Conservation (phyloP, 2,329 filamentous ascomycete species). For the Paracamarosporium sp. region DNA sequence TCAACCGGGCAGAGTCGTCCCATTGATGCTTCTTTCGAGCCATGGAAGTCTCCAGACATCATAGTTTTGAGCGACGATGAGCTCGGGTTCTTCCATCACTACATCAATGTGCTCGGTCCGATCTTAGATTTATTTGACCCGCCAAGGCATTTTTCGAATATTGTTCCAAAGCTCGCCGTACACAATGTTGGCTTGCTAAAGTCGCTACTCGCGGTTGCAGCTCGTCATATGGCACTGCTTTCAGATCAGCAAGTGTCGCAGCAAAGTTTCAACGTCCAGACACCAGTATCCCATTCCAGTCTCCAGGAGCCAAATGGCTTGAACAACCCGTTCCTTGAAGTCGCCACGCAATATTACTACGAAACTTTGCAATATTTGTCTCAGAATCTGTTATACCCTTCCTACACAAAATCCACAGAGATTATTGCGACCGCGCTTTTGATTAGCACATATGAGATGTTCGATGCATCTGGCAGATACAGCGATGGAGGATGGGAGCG, state of each 20-base stretch:
- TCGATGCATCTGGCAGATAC: slow-evolving; percentile 59
- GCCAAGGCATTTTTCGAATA: slow-evolving; percentile 45
- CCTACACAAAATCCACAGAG: slow-evolving; percentile 65
- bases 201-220: slow-evolving; percentile 63
- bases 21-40: slow-evolving; percentile 18
- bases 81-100: slow-evolving; percentile 48
- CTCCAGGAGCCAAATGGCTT: slow-evolving; percentile 17
- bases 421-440: slow-evolving; percentile 66
- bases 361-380: slow-evolving; percentile 69
- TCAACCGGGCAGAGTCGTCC: slow-evolving; percentile 10
- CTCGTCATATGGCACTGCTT: slow-evolving; percentile 58
- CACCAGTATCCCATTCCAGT: slow-evolving; percentile 13
- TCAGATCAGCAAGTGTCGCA: slow-evolving; percentile 26
- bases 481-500: slow-evolving; percentile 62
- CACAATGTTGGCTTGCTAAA: slow-evolving; percentile 65
- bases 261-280: slow-evolving; percentile 37
- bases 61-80: slow-evolving; percentile 45
- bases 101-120: slow-evolving; percentile 44
- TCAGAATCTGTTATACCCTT: slow-evolving; percentile 63
- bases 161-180: slow-evolving; percentile 47
- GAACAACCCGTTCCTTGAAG: slow-evolving; percentile 45
- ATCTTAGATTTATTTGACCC: slow-evolving; percentile 56
- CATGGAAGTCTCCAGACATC: slow-evolving; percentile 31
- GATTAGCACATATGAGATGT: slow-evolving; percentile 71
- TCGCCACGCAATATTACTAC: slow-evolving; percentile 63